A percentile compares a stretch with the other conserved stretches of the same genome.
Conservation (phyloP, 805 yeast species). For the Phaffomyces antillensis region DNA sequence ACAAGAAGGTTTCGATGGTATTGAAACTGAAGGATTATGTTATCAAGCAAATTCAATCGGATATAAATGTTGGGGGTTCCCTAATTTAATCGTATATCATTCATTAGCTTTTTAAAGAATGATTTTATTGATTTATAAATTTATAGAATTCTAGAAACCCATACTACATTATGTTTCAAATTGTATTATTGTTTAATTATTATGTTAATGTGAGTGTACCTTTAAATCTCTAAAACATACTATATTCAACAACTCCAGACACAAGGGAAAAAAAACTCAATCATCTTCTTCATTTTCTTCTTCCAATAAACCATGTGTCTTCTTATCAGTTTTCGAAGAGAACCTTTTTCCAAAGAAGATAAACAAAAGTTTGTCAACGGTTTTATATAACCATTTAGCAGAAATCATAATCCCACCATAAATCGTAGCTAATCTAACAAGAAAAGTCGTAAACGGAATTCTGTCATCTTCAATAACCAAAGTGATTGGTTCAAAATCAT, state of each 20-base stretch:
- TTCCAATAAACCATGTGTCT: slow-evolving; percentile 14
- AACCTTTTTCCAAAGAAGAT: slow-evolving; percentile 52
- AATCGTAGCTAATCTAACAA: slow-evolving; percentile 72
- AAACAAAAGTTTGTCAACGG: slow-evolving; percentile 46
- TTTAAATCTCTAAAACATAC: too few species aligned
- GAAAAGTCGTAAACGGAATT: slow-evolving; percentile 69
- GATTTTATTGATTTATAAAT: background rate
- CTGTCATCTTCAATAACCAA: slow-evolving; percentile 64
- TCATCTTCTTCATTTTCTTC: slow-evolving; percentile 4
- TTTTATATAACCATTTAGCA: slow-evolving; percentile 57
- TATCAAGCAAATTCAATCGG: slow-evolving; percentile 39
- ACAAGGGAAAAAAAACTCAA: background rate
- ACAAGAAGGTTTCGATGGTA: slow-evolving; percentile 45
- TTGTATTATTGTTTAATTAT: too few species aligned
- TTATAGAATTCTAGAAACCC: background rate
- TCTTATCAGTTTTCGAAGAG: slow-evolving; percentile 23
- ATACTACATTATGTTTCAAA: too few species aligned
- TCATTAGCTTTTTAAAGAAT: background rate
- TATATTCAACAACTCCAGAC: too few species aligned
- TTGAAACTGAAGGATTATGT: slow-evolving; percentile 49
- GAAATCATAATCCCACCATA: slow-evolving; percentile 73
- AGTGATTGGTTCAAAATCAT: slow-evolving; percentile 84
- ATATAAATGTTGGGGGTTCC: slow-evolving; percentile 43
- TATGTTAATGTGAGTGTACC: too few species aligned
- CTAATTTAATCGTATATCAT: slow-evolving; percentile 27